Conservation (phyloP, 225 moss, liverwort and hornwort genomes). For the Neckera pumila region DNA sequence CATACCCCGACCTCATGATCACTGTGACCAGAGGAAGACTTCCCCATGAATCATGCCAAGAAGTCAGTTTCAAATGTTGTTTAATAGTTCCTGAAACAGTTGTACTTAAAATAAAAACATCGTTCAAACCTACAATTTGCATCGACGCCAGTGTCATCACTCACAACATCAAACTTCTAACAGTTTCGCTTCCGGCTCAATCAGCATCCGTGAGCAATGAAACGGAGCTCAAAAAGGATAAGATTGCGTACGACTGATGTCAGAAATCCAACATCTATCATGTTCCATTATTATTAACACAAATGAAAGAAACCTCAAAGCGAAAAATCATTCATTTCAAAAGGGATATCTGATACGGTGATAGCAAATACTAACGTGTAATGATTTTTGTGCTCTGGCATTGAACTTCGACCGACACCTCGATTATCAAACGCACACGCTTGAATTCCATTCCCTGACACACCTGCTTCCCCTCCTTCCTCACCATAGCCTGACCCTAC, state of each 20-base stretch:
- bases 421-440: conserved; percentile 88
- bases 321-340: neutral
- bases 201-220: neutral
- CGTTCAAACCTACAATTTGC: neutral
- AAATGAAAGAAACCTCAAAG: neutral
- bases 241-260: neutral
- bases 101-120: neutral
- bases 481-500: neutral
- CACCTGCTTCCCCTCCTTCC: neutral
- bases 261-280: neutral
- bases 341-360: neutral
- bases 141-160: neutral
- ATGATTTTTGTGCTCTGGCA: conserved; percentile 35
- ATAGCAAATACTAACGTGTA: conserved; percentile 46
- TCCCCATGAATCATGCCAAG: neutral
- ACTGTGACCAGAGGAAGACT: neutral
- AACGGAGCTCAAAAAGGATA: neutral
- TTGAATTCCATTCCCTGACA: conserved; percentile 55
- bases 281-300: neutral
- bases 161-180: neutral
- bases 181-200: neutral
- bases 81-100: neutral
- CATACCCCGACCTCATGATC: neutral
- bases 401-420: conserved; percentile 76
- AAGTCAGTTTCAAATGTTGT: neutral